Conservation (phyloP, 1,284 basidiomycete genomes). For the Cutaneotrichosporon dermatis region DNA sequence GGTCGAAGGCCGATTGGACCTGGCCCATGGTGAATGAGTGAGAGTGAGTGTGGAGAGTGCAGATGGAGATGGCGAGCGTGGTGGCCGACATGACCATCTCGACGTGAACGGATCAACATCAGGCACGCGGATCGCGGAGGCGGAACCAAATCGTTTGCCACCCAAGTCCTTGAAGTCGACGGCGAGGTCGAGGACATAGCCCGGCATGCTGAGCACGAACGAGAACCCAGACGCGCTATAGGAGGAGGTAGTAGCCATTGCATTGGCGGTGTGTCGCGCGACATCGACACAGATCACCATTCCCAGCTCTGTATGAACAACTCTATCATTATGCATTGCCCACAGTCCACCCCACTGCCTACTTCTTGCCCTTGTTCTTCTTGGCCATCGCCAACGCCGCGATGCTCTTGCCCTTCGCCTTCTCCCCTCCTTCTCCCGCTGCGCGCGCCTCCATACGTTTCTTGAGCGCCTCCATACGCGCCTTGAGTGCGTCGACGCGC, state of each 20-base stretch:
- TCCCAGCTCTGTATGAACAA: too few species aligned
- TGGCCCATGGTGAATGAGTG: slow-evolving; percentile 27
- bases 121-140: not conserved
- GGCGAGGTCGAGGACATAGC: too few species aligned
- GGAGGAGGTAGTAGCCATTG: too few species aligned
- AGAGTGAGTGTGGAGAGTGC: not conserved
- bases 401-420: not conserved
- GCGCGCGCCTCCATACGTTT: slow-evolving; percentile 32
- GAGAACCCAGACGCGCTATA: too few species aligned
- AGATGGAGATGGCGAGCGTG: too few species aligned
- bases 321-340: not conserved
- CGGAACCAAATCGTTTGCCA: slow-evolving; percentile 5
- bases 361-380: not conserved
- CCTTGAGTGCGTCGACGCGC: slow-evolving; percentile 43
- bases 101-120: too few species aligned
- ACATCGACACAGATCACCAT: too few species aligned
- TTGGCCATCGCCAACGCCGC: not conserved
- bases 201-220: too few species aligned
- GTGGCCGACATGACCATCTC: too few species aligned
- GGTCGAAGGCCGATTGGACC: slow-evolving; percentile 32
- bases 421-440: not conserved
- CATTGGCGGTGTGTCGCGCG: too few species aligned
- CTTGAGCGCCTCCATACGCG: slow-evolving; percentile 44
- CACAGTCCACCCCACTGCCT: not conserved
- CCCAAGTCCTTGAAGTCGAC: not conserved